Conservation (phyloP, 2,329 filamentous ascomycete genomes). For the Graphilbum sp. region DNA sequence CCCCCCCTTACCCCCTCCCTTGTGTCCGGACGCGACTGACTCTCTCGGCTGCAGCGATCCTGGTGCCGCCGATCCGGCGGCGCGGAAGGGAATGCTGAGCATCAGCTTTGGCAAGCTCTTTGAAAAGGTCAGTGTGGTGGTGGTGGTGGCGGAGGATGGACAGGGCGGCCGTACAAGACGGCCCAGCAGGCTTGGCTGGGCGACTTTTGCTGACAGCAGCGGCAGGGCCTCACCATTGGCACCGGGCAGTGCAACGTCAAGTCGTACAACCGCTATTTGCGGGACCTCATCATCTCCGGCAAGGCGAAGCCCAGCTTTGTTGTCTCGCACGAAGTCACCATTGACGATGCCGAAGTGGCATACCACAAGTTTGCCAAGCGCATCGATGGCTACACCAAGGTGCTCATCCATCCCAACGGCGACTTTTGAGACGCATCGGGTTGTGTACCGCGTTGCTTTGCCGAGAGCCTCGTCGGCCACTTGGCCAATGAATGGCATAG, state of each 20-base stretch:
- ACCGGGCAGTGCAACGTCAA: background rate
- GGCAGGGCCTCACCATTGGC: background rate
- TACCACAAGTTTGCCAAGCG: constrained; percentile 1
- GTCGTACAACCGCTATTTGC: background rate
- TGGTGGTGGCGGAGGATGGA: too few relatives aligned
- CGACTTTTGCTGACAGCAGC: too few relatives aligned
- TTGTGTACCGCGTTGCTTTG: too few relatives aligned
- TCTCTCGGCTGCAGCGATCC: too few relatives aligned
- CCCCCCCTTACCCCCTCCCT: too few relatives aligned
- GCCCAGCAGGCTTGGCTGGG: too few relatives aligned
- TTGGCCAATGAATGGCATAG: too few relatives aligned
- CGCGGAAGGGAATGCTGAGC: background rate
- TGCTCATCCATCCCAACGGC: constrained; percentile 1
- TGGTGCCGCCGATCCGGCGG: background rate
- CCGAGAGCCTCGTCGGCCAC: too few relatives aligned
- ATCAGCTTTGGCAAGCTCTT: background rate
- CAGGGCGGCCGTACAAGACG: too few relatives aligned
- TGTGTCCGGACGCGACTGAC: too few relatives aligned
- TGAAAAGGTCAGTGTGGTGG: background rate
- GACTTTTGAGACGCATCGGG: too few relatives aligned
- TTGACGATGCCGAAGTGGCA: background rate
- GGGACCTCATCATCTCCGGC: background rate
- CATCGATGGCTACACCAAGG: constrained; percentile 2
- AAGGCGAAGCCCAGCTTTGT: constrained; percentile 2
- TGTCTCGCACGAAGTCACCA: constrained; percentile 1